Evolutionary conservation across 495 filamentous ascomycete species (phyloP), one percentile per base, ranked within the genome.

Genomic region (Penicillium turbatum): DNA sequence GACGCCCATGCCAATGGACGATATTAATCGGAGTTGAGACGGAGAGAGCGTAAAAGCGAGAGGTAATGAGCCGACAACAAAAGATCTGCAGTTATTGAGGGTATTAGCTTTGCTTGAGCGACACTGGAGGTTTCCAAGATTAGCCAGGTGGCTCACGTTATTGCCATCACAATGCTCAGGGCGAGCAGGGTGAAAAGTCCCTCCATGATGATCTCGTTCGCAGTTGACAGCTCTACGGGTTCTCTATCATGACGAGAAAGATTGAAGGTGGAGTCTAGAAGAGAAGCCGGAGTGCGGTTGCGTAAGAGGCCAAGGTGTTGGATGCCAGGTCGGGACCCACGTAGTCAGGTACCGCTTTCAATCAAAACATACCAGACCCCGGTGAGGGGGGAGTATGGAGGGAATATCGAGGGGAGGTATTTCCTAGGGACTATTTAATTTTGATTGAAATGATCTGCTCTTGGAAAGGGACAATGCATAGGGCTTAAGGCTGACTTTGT

Each of bases 1-100:
- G 13, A 98, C 86, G 36, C 93, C 93, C 75, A 96, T 90, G 29
- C 93, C 93, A 65, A 98, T 83, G 17, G 90, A 89, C 10, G 91
- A 91, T 67, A 97, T 89, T 32, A 97, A 69, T 63, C 93, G 84
- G 21, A 96, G 76, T 66, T 95, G 90, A 32, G 89, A 89, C 53
- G 85, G 85, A n/a, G 93, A 91, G 12, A 98, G 81, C 46, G 86
- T 81, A 75, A 98, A 87, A 36, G 89, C 91, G 32, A 98, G 79
- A 51, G 93, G 93, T 64, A 98, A 82, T 67, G 89, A 87, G 72
- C 93, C 93, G 62, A 95, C 92, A 44, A 95, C 80, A 66, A 98
- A 97, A 52, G 93, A 98, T 58, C 95, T 98, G 54, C 34, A 48
- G 62, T 47, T 64, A 60, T 17, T 53, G 10, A 31, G 68, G 56